Evolutionary conservation across 805 yeast genomes (phyloP), one percentile per base, ranked within the genome.

Genomic region (Hanseniaspora meyeri): DNA sequence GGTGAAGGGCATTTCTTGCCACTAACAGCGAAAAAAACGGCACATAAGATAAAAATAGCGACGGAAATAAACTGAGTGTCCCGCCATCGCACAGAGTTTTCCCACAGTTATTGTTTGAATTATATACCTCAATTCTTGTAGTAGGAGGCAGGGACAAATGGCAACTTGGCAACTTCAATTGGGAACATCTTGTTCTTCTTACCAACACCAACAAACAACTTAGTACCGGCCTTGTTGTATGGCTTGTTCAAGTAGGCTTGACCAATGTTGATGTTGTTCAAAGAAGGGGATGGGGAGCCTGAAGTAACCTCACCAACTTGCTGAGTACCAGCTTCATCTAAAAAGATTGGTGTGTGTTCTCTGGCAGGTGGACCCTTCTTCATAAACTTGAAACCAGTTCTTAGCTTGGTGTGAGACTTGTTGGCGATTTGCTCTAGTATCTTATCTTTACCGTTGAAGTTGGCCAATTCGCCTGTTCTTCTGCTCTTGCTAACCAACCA

Each of bases 311-410:
- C 66, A 61, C 70, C 76, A 57, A 66, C 85, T 77, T 49, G 83
- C 76, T 66, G 81, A 38, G 74, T 74, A 34, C 74, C 72, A 24
- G 82, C 82, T n/a, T 66, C 68, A 31, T 53, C 57, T 20, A 45
- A 38, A 61, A 76, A 83, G 14, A 91, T 77, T 62, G 79, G 80
- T 62, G 79, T 74, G 10, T 86, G 88, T 29, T 83, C 84, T 70
- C 98, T 81, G 36, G 97, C 96, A 1, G 98, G 88, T 11, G 97
- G 97, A 1, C 97, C 97, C 61, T 76, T 77, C 8, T 83, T 79
- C 12, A 70, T 68, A 43, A 77, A 67, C 51, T 65, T 68, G 63
- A 85, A 75, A 2, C 97, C 97, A 14, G 88, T 85, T 65, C 98
- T 81, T 55, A 76, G 74, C 34, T 72, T 65, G 31, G 80, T 79